phyloP scores from a whole-genome alignment of 2,329 filamentous ascomycete species.

The Waltergamsia citrina region DNA sequence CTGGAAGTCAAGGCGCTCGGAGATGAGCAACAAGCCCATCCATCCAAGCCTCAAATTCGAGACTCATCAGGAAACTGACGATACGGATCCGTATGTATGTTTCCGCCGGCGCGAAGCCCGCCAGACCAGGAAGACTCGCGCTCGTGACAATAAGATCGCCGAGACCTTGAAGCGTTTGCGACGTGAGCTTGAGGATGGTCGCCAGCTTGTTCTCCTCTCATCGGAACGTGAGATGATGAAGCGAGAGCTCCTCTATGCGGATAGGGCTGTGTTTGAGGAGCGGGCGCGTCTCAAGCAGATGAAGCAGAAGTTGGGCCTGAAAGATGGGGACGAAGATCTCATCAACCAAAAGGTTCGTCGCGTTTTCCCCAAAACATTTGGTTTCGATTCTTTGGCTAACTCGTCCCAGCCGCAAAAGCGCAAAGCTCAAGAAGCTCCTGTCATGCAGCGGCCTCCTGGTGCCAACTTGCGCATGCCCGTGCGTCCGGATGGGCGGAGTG shows the following conservation, averaged over 20 bases:
- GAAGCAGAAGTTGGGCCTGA: slow-evolving; percentile 83
- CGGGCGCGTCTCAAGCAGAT: slow-evolving; percentile 74
- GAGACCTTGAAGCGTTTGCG: slow-evolving; percentile 91
- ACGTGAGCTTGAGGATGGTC: slow-evolving; percentile 81
- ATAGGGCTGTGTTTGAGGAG: slow-evolving; percentile 75
- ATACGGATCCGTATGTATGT: slow-evolving; percentile 94
- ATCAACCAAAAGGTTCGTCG: slow-evolving; percentile 83
- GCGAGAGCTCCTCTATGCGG: slow-evolving; percentile 64
- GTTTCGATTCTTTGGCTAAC: too few species aligned
- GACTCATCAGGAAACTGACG: slow-evolving; percentile 86
- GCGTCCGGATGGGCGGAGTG: slow-evolving; percentile 58
- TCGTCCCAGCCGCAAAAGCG: slow-evolving; percentile 68
- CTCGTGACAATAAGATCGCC: slow-evolving; percentile 84
- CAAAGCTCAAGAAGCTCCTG: slow-evolving; percentile 50
- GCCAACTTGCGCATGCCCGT: slow-evolving; percentile 61
- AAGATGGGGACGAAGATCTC: slow-evolving; percentile 86
- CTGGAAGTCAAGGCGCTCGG: slow-evolving; percentile 67
- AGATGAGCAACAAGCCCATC: slow-evolving; percentile 59
- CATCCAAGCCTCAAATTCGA: slow-evolving; percentile 85
- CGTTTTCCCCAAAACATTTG: slow-evolving; percentile 7
- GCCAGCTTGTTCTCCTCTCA: slow-evolving; percentile 68
- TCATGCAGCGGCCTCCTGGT: slow-evolving; percentile 51
- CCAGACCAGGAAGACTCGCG: slow-evolving; percentile 88
- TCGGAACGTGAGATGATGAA: slow-evolving; percentile 73
- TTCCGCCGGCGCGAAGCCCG: slow-evolving; percentile 92